Evolutionary conservation across 495 filamentous ascomycete genomes (phyloP).

Genomic region (Trichoderma erinaceum): DNA sequence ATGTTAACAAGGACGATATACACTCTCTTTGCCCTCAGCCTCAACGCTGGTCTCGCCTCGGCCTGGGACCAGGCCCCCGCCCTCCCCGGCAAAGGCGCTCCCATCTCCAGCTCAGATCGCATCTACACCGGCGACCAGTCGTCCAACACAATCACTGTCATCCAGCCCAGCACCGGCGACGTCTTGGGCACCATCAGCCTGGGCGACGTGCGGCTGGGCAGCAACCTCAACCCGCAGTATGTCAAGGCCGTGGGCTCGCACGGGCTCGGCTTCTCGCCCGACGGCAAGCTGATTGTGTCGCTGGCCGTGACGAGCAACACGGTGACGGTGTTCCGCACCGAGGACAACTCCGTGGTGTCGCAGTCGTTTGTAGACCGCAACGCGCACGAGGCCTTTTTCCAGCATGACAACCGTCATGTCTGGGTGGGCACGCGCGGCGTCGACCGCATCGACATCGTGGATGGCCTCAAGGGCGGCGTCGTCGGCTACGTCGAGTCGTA

Average conservation of each 20-base stretch:
- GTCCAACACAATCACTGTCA: constrained; percentile 25
- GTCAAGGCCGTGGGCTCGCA: constrained; percentile 21
- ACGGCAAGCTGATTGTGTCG: constrained; percentile 23
- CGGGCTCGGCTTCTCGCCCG: constrained; percentile 22
- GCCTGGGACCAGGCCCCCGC: constrained; percentile 8
- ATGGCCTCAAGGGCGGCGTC: constrained; percentile 21
- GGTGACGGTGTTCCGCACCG: constrained; percentile 21
- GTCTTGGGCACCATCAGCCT: constrained; percentile 24
- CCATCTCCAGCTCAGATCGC: constrained; percentile 21
- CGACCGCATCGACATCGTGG: constrained; percentile 20
- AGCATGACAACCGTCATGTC: constrained; percentile 22
- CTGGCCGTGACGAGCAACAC: constrained; percentile 23
- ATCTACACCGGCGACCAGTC: constrained; percentile 25
- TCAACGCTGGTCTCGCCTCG: background rate
- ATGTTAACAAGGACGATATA: background rate
- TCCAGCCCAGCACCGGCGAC: constrained; percentile 20
- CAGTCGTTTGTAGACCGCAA: constrained; percentile 22
- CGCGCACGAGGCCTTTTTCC: constrained; percentile 26
- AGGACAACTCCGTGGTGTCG: constrained; percentile 21
- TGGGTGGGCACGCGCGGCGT: constrained; percentile 24
- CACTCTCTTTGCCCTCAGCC: background rate
- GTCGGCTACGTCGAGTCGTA: constrained; percentile 18
- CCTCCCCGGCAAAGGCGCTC: constrained; percentile 12
- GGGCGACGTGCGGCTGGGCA: constrained; percentile 19
- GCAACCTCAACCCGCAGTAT: constrained; percentile 23